Base-by-base conservation (phyloP, 2,329 filamentous ascomycete species). In the Periconia sp. region DNA sequence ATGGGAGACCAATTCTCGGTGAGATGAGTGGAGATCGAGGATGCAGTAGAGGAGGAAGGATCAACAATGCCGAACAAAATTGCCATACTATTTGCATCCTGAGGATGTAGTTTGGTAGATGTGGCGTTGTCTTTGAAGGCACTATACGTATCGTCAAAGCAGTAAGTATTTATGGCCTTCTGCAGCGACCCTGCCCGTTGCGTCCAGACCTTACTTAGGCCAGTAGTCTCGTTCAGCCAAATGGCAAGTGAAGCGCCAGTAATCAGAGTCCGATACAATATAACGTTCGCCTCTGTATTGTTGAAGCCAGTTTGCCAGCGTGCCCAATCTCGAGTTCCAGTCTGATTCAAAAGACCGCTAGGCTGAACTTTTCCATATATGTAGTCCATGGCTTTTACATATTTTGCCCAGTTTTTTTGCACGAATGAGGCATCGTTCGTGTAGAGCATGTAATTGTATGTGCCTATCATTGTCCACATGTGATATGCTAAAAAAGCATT, bases 371-470 rank as follows among this genome's bases (percentile, higher is more conserved):
- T 77, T 18, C 47, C 58, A 29, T 73, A 71, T 23, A 77, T 72
- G 36, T 66, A 76, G 3, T 69, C 40, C 70, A 83, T 75, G 0
- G 75, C 79, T 6, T 59, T 58, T 5, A 73, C 59, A 50, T 82
- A 82, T 3, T 68, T 70, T 0, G 65, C 50, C 80, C 79, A 83
- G 18, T 75, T 75, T 4, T 54, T 40, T 4, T 56, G 47, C 10
- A 83, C 56, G 42, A 79, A 83, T 0, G 57, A 61, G 4, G 73
- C 64, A 41, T 84, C 78, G 17, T 78, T 77, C 1, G 78, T 78
- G 51, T 75, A 83, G 2, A 83, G 68, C 31, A 81, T 71, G 52
- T 84, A 84, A 37, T 82, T 80, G 57, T 80, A 80, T 5, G 78
- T 78, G 2, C 80, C 79, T 30, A 84, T 78, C 62, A 84, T 73